Percentiles rank a stretch among this genome's conserved stretches.
Conservation (phyloP, 2,329 filamentous ascomycete species). For the Aspergillus japonicus region DNA sequence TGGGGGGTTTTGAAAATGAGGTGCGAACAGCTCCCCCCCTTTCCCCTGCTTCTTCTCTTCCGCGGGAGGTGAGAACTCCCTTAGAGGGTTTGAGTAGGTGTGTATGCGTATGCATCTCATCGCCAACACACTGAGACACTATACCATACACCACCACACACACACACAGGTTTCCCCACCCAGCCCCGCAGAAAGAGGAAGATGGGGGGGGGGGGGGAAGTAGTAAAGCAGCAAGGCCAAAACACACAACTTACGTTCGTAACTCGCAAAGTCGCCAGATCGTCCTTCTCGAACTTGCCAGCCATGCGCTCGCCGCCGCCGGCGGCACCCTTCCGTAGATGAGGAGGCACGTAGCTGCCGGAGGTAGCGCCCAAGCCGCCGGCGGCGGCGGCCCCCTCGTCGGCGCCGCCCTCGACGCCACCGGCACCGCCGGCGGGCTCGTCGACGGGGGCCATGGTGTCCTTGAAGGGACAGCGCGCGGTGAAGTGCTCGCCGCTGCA, state of each 20-base stretch:
- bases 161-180: background rate
- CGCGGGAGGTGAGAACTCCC: too few relatives aligned
- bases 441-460: constrained; percentile 82
- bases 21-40: background rate
- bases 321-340: constrained; percentile 70
- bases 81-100: background rate
- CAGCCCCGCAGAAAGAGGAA: background rate
- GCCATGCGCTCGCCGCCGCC: constrained; percentile 75
- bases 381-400: constrained; percentile 44
- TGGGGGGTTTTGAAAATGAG: background rate
- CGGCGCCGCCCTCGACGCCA: constrained; percentile 48
- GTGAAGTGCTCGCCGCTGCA: constrained; percentile 99
- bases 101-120: background rate
- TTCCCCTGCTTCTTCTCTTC: background rate
- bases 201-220: background rate
- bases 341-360: constrained; percentile 91
- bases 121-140: background rate
- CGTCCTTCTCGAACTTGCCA: constrained; percentile 94
- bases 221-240: background rate
- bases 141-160: background rate
- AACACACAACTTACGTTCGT: constrained; percentile 74
- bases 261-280: constrained; percentile 91
- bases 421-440: constrained; percentile 38
- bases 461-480: constrained; percentile 98
- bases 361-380: constrained; percentile 65